Conservation (phyloP, 2,329 filamentous ascomycete species). For the Colletotrichum sp. region DNA sequence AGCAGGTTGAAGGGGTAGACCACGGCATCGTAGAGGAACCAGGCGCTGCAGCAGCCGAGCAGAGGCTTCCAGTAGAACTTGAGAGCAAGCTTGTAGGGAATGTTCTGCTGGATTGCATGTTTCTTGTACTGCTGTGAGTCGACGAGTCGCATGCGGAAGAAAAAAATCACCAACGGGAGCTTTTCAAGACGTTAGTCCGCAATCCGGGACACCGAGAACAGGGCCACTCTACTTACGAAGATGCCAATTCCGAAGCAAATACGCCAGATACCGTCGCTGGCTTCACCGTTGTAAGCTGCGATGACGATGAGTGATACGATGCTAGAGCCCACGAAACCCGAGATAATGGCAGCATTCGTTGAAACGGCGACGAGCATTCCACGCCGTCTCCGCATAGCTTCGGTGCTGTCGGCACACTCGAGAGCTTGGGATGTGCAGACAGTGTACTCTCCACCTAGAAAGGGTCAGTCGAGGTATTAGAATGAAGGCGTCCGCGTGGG, state of each 20-base stretch:
- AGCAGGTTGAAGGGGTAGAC: conserved; percentile 25
- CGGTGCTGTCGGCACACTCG: conserved; percentile 32
- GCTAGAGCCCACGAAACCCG: conserved; percentile 41
- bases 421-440: conserved; percentile 30
- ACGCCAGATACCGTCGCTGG: conserved; percentile 48
- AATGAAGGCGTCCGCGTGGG: not conserved
- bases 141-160: conserved; percentile 56
- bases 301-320: conserved; percentile 50
- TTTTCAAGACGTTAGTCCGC: not conserved
- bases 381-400: conserved; percentile 27
- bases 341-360: conserved; percentile 43
- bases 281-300: conserved; percentile 34
- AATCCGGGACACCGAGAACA: too few relatives aligned
- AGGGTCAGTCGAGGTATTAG: not conserved
- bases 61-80: conserved; percentile 49
- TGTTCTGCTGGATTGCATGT: conserved; percentile 28
- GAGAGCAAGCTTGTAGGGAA: conserved; percentile 25
- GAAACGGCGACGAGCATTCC: conserved; percentile 41
- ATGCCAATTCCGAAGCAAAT: conserved; percentile 46
- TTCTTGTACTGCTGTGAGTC: conserved; percentile 48
- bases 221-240: conserved; percentile 34
- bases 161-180: conserved; percentile 54
- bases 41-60: conserved; percentile 51
- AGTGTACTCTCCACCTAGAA: conserved; percentile 30
- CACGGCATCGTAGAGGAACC: conserved; percentile 30